Conservation (phyloP, 2,329 filamentous ascomycete species). For the Talaromyces sp. region DNA sequence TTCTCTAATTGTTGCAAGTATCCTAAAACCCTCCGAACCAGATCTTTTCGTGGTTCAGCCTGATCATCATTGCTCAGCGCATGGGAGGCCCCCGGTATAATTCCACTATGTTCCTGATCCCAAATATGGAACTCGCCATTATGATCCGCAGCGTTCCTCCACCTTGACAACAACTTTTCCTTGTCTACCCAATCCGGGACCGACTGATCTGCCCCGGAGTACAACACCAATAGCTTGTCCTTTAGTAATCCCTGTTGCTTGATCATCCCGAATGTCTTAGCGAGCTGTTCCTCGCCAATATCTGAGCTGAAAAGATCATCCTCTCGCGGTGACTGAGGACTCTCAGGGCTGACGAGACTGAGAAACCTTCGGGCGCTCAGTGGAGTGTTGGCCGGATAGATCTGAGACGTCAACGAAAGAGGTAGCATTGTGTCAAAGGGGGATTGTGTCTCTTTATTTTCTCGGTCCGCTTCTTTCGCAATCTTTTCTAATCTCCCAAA, state of each 20-base stretch:
- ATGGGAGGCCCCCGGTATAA: conserved; percentile 30
- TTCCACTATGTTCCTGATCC: conserved; percentile 24
- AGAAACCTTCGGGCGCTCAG: conserved; percentile 52
- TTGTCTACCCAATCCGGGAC: conserved; percentile 59
- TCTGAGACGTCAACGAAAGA: conserved; percentile 22
- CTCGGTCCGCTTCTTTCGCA: conserved; percentile 3
- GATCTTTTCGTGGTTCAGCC: conserved; percentile 44
- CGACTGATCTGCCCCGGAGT: conserved; percentile 63
- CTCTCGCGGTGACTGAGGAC: conserved; percentile 55
- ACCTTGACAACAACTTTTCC: conserved; percentile 54
- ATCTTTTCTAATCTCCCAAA: conserved; percentile 40
- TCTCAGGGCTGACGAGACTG: conserved; percentile 44
- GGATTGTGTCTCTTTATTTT: background rate
- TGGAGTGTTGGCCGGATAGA: conserved; percentile 34
- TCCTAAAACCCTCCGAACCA: conserved; percentile 49
- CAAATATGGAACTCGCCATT: conserved; percentile 27
- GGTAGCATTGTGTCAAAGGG: conserved; percentile 22
- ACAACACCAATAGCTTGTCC: conserved; percentile 55
- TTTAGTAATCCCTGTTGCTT: conserved; percentile 45
- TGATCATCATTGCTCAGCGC: conserved; percentile 34
- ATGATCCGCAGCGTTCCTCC: conserved; percentile 53
- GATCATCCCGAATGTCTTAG: conserved; percentile 58
- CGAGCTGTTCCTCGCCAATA: conserved; percentile 53
- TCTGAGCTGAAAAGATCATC: conserved; percentile 78
- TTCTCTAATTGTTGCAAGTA: conserved; percentile 42